Conservation (phyloP, 371 early-diverging fungal genomes). For the Mucor indicus region DNA sequence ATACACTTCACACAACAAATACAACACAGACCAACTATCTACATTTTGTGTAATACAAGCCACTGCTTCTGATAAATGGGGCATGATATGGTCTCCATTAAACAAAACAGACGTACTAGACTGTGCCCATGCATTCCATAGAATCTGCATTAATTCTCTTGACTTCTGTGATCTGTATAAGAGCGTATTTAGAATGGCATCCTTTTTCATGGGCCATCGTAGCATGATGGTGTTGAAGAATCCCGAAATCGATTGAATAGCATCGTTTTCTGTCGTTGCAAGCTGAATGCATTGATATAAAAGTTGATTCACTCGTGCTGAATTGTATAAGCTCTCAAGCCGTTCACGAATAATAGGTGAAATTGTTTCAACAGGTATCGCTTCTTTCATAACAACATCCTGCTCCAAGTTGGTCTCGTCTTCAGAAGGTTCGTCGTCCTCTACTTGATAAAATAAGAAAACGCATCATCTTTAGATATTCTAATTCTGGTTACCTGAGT, state of each 20-base stretch:
- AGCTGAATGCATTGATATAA: slow-evolving; percentile 33
- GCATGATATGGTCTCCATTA: slow-evolving; percentile 7
- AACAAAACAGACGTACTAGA: slow-evolving; percentile 16
- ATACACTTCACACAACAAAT: slow-evolving; percentile 72
- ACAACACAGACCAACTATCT: slow-evolving; percentile 55
- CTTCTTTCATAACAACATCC: slow-evolving; percentile 29
- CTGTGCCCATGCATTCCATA: slow-evolving; percentile 33
- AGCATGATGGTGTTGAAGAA: slow-evolving; percentile 58
- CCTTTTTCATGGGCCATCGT: slow-evolving; percentile 57
- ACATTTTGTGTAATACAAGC: not conserved
- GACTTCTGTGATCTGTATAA: slow-evolving; percentile 35
- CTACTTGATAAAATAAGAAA: too few relatives aligned
- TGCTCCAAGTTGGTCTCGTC: slow-evolving; percentile 3
- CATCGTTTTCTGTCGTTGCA: not conserved
- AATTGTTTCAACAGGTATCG: slow-evolving; percentile 3
- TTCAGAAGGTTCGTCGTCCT: slow-evolving; percentile 42
- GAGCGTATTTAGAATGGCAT: slow-evolving; percentile 49
- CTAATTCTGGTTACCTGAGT: slow-evolving; percentile 1
- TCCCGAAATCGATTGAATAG: slow-evolving; percentile 30
- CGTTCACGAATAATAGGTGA: slow-evolving; percentile 42
- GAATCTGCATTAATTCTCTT: slow-evolving; percentile 16
- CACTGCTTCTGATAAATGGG: not conserved
- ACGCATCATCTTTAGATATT: not conserved
- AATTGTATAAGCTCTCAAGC: slow-evolving; percentile 46
- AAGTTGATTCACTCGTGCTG: slow-evolving; percentile 42